phyloP scores from a whole-genome alignment of 2,329 filamentous ascomycete species.

The Colletotrichum liriopes region DNA sequence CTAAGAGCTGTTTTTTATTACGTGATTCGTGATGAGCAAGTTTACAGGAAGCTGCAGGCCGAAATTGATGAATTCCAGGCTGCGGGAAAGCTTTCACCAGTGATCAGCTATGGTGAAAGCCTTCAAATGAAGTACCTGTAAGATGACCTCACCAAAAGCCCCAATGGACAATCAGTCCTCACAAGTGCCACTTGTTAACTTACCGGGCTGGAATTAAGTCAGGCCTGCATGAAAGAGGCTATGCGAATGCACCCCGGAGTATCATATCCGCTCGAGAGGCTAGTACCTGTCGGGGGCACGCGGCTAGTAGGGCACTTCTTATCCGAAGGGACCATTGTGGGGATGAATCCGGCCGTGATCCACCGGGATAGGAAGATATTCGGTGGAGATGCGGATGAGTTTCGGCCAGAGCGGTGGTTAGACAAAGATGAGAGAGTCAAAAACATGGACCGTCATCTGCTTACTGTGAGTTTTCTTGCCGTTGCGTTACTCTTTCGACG shows the following conservation, averaged over 20 bases:
- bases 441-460: not conserved
- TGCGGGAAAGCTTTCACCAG: not conserved
- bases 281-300: constrained; percentile 58
- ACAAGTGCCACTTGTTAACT: not conserved
- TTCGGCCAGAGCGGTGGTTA: constrained; percentile 61
- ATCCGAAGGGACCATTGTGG: constrained; percentile 52
- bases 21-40: not conserved
- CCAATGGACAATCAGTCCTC: not conserved
- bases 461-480: not conserved
- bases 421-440: constrained; percentile 44
- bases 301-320: constrained; percentile 50
- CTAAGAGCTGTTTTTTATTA: not conserved
- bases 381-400: constrained; percentile 51
- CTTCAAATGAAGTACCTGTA: not conserved
- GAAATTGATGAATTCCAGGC: not conserved
- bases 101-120: not conserved
- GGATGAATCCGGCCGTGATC: constrained; percentile 54
- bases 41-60: not conserved
- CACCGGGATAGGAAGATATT: constrained; percentile 52
- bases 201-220: not conserved
- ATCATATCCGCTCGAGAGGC: constrained; percentile 60
- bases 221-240: constrained; percentile 52
- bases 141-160: not conserved
- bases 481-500: too few relatives aligned
- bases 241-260: constrained; percentile 62